phyloP scores from a whole-genome alignment of 371 early-diverging fungal species.

The Syncephalastrum racemosum region DNA sequence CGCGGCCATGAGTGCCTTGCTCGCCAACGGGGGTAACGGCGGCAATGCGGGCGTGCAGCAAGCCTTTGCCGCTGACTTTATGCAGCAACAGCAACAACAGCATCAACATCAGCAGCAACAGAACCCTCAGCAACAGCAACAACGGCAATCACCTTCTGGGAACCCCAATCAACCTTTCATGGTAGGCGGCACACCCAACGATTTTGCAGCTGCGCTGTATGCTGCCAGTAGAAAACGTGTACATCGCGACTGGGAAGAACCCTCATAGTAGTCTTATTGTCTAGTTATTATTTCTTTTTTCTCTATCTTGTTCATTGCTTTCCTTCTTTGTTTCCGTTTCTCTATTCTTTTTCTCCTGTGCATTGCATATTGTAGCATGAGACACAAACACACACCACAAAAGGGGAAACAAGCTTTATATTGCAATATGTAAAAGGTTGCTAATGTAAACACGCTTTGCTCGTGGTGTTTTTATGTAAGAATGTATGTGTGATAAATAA shows the following conservation, averaged over 20 bases:
- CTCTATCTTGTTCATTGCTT: too few species aligned
- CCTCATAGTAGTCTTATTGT: slow-evolving; percentile 5
- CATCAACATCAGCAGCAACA: not conserved
- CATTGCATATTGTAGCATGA: too few species aligned
- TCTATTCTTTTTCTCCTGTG: too few species aligned
- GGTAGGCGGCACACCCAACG: not conserved
- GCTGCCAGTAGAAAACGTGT: slow-evolving; percentile 17
- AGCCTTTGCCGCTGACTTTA: not conserved
- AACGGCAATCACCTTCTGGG: slow-evolving; percentile 5
- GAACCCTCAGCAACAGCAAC: not conserved
- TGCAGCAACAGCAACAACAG: slow-evolving; percentile 2
- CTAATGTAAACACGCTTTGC: not conserved
- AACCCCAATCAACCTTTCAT: not conserved
- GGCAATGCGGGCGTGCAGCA: slow-evolving; percentile 2
- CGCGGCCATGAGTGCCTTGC: slow-evolving; percentile 16
- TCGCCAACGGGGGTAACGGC: slow-evolving; percentile 2
- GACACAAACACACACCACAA: not conserved
- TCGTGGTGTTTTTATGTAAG: not conserved
- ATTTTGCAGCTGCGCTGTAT: slow-evolving; percentile 20
- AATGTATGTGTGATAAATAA: too few species aligned
- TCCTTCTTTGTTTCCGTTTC: too few species aligned
- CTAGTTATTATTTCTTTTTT: not conserved
- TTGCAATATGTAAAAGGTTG: slow-evolving; percentile 1
- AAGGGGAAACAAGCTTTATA: not conserved
- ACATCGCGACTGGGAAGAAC: slow-evolving; percentile 21